Conservation (phyloP, 2,329 filamentous ascomycete genomes). For the Lecanicillium sp. region DNA sequence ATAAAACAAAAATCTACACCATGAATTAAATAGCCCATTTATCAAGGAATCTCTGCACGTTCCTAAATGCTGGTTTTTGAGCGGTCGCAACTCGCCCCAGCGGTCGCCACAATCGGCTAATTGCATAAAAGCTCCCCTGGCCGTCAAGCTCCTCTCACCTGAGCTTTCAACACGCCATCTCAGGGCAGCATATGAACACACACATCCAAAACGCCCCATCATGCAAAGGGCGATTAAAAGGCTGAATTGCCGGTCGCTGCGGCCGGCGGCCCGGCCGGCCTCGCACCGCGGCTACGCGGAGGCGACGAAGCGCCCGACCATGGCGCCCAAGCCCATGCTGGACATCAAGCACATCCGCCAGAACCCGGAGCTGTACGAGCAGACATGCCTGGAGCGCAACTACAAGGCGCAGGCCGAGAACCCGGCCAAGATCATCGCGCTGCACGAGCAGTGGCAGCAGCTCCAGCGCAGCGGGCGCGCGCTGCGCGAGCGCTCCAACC, state of each 20-base stretch:
- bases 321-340: constrained; percentile 71
- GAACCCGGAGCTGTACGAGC: constrained; percentile 71
- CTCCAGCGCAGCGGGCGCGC: constrained; percentile 54
- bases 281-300: constrained; percentile 20
- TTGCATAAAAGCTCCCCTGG: constrained; percentile 23
- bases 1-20: too few relatives aligned
- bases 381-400: constrained; percentile 81
- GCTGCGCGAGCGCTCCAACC: constrained; percentile 61
- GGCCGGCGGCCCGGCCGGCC: constrained; percentile 15
- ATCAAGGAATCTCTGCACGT: too few relatives aligned
- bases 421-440: constrained; percentile 48
- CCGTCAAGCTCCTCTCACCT: constrained; percentile 16
- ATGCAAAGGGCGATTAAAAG: constrained; percentile 28
- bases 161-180: constrained; percentile 5
- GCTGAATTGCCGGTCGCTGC: constrained; percentile 21
- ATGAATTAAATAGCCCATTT: too few relatives aligned
- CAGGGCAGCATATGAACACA: constrained; percentile 15
- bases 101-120: constrained; percentile 22
- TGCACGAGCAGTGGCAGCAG: constrained; percentile 54
- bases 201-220: constrained; percentile 18
- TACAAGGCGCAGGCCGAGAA: constrained; percentile 55
- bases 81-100: not conserved
- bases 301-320: constrained; percentile 50
- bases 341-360: constrained; percentile 88
- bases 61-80: too few relatives aligned